phyloP scores from a whole-genome alignment of 768 basidiomycete species.

The Lentinula sp. region DNA sequence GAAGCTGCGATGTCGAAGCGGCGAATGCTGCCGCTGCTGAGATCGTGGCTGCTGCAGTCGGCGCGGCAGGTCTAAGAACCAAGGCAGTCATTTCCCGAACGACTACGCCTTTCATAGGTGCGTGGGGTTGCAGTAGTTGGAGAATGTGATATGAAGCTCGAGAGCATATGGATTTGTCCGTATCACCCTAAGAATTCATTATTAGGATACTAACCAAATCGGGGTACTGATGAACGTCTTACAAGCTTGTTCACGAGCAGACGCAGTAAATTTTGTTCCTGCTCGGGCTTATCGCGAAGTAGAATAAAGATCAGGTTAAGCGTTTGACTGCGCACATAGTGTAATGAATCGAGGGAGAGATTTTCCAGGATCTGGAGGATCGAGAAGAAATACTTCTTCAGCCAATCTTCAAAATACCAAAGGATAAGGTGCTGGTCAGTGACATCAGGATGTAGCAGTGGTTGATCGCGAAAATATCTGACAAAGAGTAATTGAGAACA shows the following conservation, averaged over 20 bases:
- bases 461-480: slow-evolving; percentile 91
- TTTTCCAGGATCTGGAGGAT: slow-evolving; percentile 80
- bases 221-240: slow-evolving; percentile 18
- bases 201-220: background rate
- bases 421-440: slow-evolving; percentile 70
- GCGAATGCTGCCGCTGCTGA: slow-evolving; percentile 5
- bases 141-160: slow-evolving; percentile 87
- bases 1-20: slow-evolving; percentile 21
- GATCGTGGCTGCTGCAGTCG: slow-evolving; percentile 24
- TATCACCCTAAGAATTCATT: slow-evolving; percentile 61
- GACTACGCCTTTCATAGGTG: slow-evolving; percentile 86
- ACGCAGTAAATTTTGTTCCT: slow-evolving; percentile 92
- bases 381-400: slow-evolving; percentile 95
- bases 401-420: slow-evolving; percentile 96
- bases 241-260: slow-evolving; percentile 94
- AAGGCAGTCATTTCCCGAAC: slow-evolving; percentile 82
- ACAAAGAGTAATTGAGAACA: background rate
- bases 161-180: slow-evolving; percentile 81
- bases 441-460: slow-evolving; percentile 52
- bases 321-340: slow-evolving; percentile 84
- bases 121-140: slow-evolving; percentile 84
- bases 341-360: slow-evolving; percentile 77
- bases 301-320: slow-evolving; percentile 74
- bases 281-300: slow-evolving; percentile 87
- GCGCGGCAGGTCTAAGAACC: slow-evolving; percentile 55